These are phyloP conservation scores for Phytophthora brassicae DNA, from an alignment of 352 stramenopile genomes.

Conservation along the genomic window DNA sequence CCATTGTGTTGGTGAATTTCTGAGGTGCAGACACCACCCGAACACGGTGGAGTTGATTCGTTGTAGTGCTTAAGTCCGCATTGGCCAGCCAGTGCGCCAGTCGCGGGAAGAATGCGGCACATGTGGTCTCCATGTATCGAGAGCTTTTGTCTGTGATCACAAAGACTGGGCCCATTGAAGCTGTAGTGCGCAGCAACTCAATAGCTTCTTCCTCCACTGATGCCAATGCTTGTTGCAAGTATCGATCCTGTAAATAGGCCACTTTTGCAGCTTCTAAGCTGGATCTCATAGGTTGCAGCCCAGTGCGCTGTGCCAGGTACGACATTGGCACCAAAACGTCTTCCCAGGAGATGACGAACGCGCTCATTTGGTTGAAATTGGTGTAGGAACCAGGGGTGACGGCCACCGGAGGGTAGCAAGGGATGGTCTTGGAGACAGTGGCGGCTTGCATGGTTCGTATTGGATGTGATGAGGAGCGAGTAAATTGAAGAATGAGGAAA, in stretches of 20 bases:
- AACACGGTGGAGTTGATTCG: slow-evolving; percentile 25
- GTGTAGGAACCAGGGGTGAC: background rate
- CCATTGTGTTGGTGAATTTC: slow-evolving; percentile 39
- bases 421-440: slow-evolving; percentile 5
- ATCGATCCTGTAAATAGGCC: slow-evolving; percentile 36
- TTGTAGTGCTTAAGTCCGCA: slow-evolving; percentile 12
- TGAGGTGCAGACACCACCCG: slow-evolving; percentile 43
- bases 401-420: slow-evolving; percentile 19
- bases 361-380: slow-evolving; percentile 7
- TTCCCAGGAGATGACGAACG: slow-evolving; percentile 60
- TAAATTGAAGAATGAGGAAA: slow-evolving; percentile 18
- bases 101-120: slow-evolving; percentile 52
- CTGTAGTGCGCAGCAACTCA: slow-evolving; percentile 39
- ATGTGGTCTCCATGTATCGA: slow-evolving; percentile 51
- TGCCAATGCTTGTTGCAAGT: slow-evolving; percentile 53
- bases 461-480: background rate
- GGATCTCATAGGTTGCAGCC: slow-evolving; percentile 37
- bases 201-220: slow-evolving; percentile 60
- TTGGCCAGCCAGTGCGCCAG: slow-evolving; percentile 43
- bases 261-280: slow-evolving; percentile 35
- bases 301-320: slow-evolving; percentile 42
- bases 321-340: slow-evolving; percentile 55
- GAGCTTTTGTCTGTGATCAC: slow-evolving; percentile 51
- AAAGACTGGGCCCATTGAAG: slow-evolving; percentile 47
- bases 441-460: slow-evolving; percentile 9